These are phyloP conservation scores for Trichoderma citrinoviride DNA, from an alignment of 2,329 filamentous ascomycete genomes.

Conservation along the genomic window DNA sequence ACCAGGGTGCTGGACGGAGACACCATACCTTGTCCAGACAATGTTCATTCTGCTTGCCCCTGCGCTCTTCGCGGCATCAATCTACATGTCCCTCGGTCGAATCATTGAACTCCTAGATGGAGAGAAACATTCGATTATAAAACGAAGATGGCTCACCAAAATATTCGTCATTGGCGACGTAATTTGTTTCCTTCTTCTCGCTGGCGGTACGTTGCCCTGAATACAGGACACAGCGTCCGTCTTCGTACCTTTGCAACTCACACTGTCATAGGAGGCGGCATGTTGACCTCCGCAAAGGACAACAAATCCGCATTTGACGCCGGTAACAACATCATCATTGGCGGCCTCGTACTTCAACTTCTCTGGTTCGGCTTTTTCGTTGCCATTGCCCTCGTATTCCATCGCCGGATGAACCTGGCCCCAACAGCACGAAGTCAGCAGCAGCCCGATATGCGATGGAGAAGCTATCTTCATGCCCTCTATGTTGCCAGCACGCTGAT, in stretches of 20 bases:
- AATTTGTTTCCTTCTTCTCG: neutral
- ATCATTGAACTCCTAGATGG: neutral
- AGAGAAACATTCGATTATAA: neutral
- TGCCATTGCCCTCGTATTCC: neutral
- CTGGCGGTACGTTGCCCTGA: neutral
- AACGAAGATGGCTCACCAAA: neutral
- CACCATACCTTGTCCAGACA: neutral
- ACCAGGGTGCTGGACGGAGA: neutral
- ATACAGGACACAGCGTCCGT: neutral
- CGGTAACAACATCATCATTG: neutral
- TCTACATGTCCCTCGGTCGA: neutral
- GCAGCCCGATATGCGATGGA: neutral
- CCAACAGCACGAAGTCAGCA: constrained; percentile 3
- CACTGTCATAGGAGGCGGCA: neutral
- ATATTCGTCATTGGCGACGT: neutral
- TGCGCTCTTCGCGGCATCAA: neutral
- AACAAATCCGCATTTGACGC: neutral
- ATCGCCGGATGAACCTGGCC: neutral
- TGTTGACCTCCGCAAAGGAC: neutral
- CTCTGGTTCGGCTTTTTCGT: neutral
- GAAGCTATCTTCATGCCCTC: neutral
- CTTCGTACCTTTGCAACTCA: neutral
- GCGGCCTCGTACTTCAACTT: neutral
- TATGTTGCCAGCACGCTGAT: constrained; percentile 3
- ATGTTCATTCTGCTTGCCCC: neutral